Evolutionary conservation across 176 grass and related monocot genomes (phyloP).

Genomic region (Bromus sterilis): DNA sequence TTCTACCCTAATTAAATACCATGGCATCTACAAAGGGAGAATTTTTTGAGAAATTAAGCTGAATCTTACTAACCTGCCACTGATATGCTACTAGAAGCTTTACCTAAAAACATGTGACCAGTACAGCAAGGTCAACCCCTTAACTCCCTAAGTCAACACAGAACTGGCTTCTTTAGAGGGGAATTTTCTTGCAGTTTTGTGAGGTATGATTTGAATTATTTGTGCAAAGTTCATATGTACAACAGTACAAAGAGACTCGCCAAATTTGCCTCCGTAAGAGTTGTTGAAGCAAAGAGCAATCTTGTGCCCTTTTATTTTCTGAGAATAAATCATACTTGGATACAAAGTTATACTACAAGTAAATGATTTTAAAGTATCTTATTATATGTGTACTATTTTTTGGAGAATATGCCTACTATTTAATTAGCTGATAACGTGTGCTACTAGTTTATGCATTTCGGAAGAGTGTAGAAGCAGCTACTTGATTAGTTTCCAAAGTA

Average conservation of each 20-base stretch:
- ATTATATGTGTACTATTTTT: neutral
- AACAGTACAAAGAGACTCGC: neutral
- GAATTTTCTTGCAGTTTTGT: neutral
- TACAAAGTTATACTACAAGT: neutral
- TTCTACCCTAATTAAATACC: constrained; percentile 1
- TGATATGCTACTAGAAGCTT: neutral
- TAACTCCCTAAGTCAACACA: neutral
- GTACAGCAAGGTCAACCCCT: neutral
- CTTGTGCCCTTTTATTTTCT: neutral
- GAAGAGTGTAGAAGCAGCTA: constrained; percentile 37
- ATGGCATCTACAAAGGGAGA: neutral
- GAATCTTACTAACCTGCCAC: neutral
- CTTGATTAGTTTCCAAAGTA: constrained; percentile 23
- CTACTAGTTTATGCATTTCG: neutral
- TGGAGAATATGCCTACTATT: no score
- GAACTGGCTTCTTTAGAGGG: neutral
- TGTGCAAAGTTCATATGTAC: neutral
- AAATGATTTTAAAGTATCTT: neutral
- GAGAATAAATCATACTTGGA: neutral
- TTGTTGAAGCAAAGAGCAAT: neutral
- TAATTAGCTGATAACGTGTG: neutral
- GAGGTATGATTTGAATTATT: neutral
- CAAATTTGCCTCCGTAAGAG: neutral
- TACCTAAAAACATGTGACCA: neutral
- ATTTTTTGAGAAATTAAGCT: constrained; percentile 4